Conservation (phyloP, 1,284 basidiomycete species). For the Laetiporus sulphureus region DNA sequence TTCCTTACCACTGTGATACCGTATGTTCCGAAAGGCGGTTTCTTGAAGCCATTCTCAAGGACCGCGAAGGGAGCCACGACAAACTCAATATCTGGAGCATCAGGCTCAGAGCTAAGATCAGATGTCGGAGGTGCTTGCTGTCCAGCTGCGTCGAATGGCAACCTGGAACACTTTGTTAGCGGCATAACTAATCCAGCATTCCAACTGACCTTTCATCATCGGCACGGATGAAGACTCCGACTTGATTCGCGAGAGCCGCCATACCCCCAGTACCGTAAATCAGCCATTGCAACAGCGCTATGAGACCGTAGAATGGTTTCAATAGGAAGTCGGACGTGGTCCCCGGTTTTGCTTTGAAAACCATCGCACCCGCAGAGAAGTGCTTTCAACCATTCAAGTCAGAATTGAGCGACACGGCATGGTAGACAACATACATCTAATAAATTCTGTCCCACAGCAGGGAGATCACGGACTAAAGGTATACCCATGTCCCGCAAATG, state of each 20-base stretch:
- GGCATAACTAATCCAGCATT: background rate
- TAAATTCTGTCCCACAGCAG: slow-evolving; percentile 38
- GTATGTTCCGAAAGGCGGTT: slow-evolving; percentile 14
- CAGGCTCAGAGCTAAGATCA: slow-evolving; percentile 22
- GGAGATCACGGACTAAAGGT: slow-evolving; percentile 28
- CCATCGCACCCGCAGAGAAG: slow-evolving; percentile 21
- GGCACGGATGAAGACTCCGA: slow-evolving; percentile 26
- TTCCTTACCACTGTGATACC: slow-evolving; percentile 23
- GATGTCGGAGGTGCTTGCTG: slow-evolving; percentile 8
- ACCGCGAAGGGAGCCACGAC: slow-evolving; percentile 24
- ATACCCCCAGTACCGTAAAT: slow-evolving; percentile 26
- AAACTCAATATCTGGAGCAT: slow-evolving; percentile 33
- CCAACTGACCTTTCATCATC: slow-evolving; percentile 24
- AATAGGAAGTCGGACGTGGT: slow-evolving; percentile 27
- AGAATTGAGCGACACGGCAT: background rate
- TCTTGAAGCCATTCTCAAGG: slow-evolving; percentile 16
- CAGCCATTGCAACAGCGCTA: slow-evolving; percentile 27
- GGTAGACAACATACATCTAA: slow-evolving; percentile 24
- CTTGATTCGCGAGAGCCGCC: slow-evolving; percentile 13
- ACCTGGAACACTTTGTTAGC: slow-evolving; percentile 9
- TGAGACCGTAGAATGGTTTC: slow-evolving; percentile 18
- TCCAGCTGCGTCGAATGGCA: slow-evolving; percentile 13
- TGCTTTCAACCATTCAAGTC: slow-evolving; percentile 17
- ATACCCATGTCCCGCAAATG: slow-evolving; percentile 33
- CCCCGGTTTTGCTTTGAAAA: slow-evolving; percentile 23